A percentile compares a stretch with the other conserved stretches of the same genome.
These are phyloP conservation scores for Boletus nobilissimus DNA, from an alignment of 1,284 basidiomycete genomes.

Conservation along the genomic window DNA sequence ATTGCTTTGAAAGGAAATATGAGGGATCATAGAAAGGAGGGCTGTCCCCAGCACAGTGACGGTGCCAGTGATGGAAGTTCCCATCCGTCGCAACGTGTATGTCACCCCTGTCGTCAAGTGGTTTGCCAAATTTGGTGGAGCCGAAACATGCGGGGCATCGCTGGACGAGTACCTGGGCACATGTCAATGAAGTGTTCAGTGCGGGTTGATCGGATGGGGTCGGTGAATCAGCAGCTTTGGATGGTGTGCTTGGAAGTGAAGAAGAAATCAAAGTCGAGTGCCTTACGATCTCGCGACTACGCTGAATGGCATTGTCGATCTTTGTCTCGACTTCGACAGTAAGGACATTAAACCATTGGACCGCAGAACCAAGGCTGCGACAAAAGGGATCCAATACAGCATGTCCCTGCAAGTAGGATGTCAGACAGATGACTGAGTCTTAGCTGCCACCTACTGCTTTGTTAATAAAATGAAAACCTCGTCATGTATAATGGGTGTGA, in stretches of 20 bases:
- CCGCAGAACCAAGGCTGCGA: background rate
- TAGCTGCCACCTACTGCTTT: background rate
- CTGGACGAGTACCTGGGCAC: conserved; percentile 1
- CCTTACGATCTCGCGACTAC: too few species aligned
- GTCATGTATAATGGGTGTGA: background rate
- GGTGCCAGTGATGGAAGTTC: conserved; percentile 10
- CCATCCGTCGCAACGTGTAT: background rate
- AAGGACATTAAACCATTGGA: background rate
- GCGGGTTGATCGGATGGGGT: too few species aligned
- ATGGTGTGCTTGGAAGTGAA: too few species aligned
- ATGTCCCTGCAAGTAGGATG: background rate
- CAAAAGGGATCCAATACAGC: background rate
- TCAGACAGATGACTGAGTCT: too few species aligned
- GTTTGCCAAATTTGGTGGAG: background rate
- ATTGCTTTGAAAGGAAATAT: conserved; percentile 17
- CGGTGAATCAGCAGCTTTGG: too few species aligned
- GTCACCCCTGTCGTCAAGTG: background rate
- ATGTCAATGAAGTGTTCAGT: too few species aligned
- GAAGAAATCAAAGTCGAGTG: too few species aligned
- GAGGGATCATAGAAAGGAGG: conserved; percentile 2
- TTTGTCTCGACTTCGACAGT: background rate
- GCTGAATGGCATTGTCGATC: too few species aligned
- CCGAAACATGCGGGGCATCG: conserved; percentile 9
- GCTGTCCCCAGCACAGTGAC: background rate
- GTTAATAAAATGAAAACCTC: conserved; percentile 4